Conservation (phyloP, 139 green algal genomes). For the Pleodorina starrii region DNA sequence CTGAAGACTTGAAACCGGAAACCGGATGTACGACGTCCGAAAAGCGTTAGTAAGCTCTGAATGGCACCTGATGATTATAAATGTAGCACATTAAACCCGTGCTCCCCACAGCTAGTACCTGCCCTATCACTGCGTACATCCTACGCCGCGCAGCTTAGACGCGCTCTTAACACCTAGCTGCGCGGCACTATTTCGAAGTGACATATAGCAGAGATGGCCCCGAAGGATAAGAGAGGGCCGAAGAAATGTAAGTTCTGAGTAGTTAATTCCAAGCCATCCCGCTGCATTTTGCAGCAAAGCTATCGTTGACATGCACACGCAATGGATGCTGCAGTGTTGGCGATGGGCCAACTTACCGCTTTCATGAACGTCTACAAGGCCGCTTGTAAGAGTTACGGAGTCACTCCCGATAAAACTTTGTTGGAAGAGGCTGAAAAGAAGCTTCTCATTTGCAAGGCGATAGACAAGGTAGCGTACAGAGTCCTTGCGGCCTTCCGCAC, state of each 20-base stretch:
- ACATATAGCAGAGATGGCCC: constrained; percentile 31
- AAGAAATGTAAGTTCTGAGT: constrained; percentile 28
- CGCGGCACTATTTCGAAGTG: background rate
- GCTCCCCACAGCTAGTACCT: too few relatives aligned
- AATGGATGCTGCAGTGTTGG: constrained; percentile 37
- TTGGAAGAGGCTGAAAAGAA: constrained; percentile 43
- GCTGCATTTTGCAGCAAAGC: background rate
- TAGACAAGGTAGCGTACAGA: constrained; percentile 45
- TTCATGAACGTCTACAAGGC: constrained; percentile 56
- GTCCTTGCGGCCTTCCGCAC: too few relatives aligned
- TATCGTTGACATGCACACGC: background rate
- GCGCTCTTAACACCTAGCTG: background rate
- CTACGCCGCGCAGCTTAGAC: too few relatives aligned
- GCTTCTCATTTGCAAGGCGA: constrained; percentile 24
- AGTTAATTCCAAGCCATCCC: background rate
- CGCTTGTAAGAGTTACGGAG: constrained; percentile 36
- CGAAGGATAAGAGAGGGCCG: constrained; percentile 43
- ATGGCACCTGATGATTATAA: background rate
- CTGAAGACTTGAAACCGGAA: background rate
- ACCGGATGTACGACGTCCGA: too few relatives aligned
- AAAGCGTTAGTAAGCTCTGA: background rate
- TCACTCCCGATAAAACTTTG: constrained; percentile 44
- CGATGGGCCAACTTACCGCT: constrained; percentile 45
- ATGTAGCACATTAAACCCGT: too few relatives aligned
- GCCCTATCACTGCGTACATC: too few relatives aligned